Percentiles rank a stretch among this genome's conserved stretches.
phyloP scores from a whole-genome alignment of 1,284 basidiomycete genomes.

The Wolfiporia cocos region DNA sequence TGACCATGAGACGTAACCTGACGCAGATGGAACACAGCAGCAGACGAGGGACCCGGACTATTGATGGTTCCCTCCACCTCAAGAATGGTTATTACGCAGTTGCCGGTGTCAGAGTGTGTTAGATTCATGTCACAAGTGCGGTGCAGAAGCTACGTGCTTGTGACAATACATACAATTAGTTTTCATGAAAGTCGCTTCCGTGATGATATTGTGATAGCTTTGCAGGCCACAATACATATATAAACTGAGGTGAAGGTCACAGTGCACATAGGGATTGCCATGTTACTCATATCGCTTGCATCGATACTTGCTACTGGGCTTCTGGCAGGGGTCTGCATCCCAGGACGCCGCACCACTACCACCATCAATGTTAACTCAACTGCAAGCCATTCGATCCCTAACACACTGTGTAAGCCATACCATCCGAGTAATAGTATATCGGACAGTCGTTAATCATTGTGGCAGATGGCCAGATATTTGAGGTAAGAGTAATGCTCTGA shows the following conservation, averaged over 20 bases:
- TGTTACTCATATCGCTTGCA: not conserved
- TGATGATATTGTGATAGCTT: too few relatives aligned
- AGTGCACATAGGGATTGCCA: not conserved
- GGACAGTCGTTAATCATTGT: not conserved
- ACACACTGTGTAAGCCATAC: conserved; percentile 25
- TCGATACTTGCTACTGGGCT: not conserved
- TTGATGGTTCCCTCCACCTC: too few relatives aligned
- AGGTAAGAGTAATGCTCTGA: conserved; percentile 28
- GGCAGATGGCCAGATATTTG: conserved; percentile 34
- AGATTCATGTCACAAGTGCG: too few relatives aligned
- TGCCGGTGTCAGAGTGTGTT: too few relatives aligned
- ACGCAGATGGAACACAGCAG: too few relatives aligned
- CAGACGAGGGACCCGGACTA: too few relatives aligned
- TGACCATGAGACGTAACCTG: too few relatives aligned
- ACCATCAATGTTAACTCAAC: conserved; percentile 17
- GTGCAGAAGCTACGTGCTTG: too few relatives aligned
- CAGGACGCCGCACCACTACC: conserved; percentile 14
- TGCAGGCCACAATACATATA: too few relatives aligned
- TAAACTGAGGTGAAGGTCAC: not conserved
- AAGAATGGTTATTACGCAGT: too few relatives aligned
- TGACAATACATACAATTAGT: too few relatives aligned
- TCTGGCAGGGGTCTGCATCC: not conserved
- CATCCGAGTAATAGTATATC: not conserved
- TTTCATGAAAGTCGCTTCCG: too few relatives aligned
- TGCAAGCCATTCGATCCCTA: conserved; percentile 19